Conservation (phyloP, 2,329 filamentous ascomycete genomes). For the Neofusicoccum kwambonambiense region DNA sequence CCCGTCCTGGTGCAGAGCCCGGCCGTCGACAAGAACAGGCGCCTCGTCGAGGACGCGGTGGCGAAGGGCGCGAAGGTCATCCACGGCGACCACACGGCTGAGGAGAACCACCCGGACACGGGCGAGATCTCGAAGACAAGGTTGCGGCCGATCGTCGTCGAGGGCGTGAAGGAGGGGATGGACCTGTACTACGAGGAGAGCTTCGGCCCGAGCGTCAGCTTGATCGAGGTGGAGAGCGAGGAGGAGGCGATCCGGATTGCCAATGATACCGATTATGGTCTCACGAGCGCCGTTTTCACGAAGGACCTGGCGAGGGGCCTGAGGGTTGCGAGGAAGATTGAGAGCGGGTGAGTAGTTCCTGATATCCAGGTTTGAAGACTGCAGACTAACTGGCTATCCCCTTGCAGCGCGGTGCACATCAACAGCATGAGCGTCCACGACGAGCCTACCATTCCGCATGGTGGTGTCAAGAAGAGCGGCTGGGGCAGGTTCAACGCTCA, state of each 20-base stretch:
- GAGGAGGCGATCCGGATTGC: constrained; percentile 72
- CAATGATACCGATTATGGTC: constrained; percentile 80
- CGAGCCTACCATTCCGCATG: constrained; percentile 48
- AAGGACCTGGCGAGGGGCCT: constrained; percentile 56
- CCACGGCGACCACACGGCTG: constrained; percentile 44
- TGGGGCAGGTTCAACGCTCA: constrained; percentile 49
- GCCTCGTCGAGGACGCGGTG: constrained; percentile 56
- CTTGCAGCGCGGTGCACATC: constrained; percentile 47
- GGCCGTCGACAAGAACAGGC: constrained; percentile 53
- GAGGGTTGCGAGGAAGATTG: constrained; percentile 44
- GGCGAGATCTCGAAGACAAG: constrained; percentile 44
- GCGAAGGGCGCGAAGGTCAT: constrained; percentile 59
- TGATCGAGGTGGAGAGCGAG: constrained; percentile 65
- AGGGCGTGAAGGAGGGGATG: constrained; percentile 68
- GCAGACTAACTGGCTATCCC: neutral
- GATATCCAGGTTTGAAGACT: too few species aligned
- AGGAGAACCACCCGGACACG: constrained; percentile 35
- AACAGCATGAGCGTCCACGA: constrained; percentile 54
- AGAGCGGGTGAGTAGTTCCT: constrained; percentile 55
- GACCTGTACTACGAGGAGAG: constrained; percentile 72
- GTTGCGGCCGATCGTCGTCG: constrained; percentile 67
- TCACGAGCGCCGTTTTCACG: constrained; percentile 71
- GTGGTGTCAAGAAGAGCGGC: constrained; percentile 50
- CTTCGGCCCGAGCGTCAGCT: constrained; percentile 72
- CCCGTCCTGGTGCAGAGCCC: constrained; percentile 47